Conservation (phyloP, 805 yeast genomes). For the Alloascoidea hylecoeti region DNA sequence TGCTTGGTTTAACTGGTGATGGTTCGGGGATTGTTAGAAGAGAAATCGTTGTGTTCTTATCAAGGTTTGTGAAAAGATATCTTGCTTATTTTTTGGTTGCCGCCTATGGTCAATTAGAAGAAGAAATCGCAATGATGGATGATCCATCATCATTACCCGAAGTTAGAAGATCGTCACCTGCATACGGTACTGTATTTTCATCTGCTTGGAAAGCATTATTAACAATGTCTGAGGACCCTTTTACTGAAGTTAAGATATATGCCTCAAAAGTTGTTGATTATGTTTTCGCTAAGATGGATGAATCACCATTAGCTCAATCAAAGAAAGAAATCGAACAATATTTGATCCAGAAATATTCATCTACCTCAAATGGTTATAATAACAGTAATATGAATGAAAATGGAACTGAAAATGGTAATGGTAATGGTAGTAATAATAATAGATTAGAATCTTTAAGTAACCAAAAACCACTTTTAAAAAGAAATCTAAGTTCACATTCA, state of each 20-base stretch:
- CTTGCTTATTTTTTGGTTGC: conserved; percentile 67
- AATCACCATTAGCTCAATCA: conserved; percentile 49
- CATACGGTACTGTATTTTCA: conserved; percentile 76
- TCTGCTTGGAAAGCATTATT: conserved; percentile 81
- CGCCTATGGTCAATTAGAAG: conserved; percentile 75
- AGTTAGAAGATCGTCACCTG: conserved; percentile 54
- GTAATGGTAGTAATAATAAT: no score
- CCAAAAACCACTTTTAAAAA: conserved; percentile 7
- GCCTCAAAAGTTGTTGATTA: conserved; percentile 69
- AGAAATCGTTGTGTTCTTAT: conserved; percentile 67
- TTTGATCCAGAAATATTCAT: not conserved
- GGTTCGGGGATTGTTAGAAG: conserved; percentile 84
- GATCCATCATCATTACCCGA: conserved; percentile 48
- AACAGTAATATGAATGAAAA: no score
- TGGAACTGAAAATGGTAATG: no score
- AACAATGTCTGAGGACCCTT: conserved; percentile 79
- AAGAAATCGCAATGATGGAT: conserved; percentile 56
- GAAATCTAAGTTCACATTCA: not conserved
- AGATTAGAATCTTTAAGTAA: no score
- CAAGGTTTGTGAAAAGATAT: conserved; percentile 59
- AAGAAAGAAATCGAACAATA: conserved; percentile 28
- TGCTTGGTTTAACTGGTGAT: conserved; percentile 60
- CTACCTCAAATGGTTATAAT: conserved; percentile 19
- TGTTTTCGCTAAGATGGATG: conserved; percentile 47
- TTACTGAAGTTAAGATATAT: conserved; percentile 55